Conservation (phyloP, 192 early-diverging fungal species). For the Entophlyctis helioformis region DNA sequence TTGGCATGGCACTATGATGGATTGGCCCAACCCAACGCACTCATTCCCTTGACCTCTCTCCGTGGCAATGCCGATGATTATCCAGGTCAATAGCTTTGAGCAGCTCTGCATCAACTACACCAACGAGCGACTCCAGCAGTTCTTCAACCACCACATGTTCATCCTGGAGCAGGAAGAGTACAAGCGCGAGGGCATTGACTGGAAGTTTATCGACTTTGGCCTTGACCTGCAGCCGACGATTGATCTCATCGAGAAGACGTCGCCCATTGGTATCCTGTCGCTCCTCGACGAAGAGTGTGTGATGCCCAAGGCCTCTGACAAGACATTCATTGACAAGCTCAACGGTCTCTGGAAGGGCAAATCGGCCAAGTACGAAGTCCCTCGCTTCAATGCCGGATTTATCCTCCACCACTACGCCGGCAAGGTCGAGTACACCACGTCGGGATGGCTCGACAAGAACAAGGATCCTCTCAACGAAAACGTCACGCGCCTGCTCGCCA, state of each 20-base stretch:
- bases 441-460: constrained; percentile 96
- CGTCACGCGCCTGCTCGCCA: constrained; percentile 73
- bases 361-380: constrained; percentile 75
- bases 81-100: constrained; percentile 86
- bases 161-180: constrained; percentile 98
- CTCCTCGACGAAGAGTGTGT: constrained; percentile 97
- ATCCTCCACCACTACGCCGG: constrained; percentile 91
- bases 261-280: constrained; percentile 90
- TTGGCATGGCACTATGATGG: not conserved
- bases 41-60: not conserved
- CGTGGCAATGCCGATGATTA: not conserved
- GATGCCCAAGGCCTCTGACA: constrained; percentile 91
- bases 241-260: constrained; percentile 93
- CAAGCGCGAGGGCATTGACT: constrained; percentile 89
- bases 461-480: constrained; percentile 97
- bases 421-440: constrained; percentile 81
- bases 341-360: constrained; percentile 79
- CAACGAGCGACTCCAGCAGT: constrained; percentile 96
- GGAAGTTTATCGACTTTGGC: constrained; percentile 97
- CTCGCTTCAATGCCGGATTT: constrained; percentile 80
- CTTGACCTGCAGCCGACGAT: constrained; percentile 96
- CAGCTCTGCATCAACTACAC: constrained; percentile 99
- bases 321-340: constrained; percentile 88
- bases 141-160: constrained; percentile 99
- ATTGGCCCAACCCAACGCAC: not conserved